phyloP scores from a whole-genome alignment of 495 filamentous ascomycete species.

The Hypoxylon trugodes region DNA sequence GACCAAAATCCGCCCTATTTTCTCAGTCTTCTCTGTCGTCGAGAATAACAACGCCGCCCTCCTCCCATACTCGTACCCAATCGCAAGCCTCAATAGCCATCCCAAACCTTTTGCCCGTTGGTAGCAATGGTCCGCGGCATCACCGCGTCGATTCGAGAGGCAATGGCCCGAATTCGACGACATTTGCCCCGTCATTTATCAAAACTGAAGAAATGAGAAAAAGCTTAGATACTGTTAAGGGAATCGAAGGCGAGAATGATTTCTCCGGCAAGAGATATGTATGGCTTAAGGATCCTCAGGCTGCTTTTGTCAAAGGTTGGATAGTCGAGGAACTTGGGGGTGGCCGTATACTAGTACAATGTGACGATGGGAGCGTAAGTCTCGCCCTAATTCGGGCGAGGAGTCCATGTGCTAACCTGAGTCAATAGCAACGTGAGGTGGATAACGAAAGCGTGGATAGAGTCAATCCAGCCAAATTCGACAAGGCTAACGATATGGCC shows the following conservation, averaged over 20 bases:
- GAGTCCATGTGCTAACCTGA: conserved; percentile 27
- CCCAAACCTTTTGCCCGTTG: conserved; percentile 42
- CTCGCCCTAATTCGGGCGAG: background rate
- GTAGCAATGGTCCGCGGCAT: conserved; percentile 49
- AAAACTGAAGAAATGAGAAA: conserved; percentile 78
- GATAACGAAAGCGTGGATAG: conserved; percentile 90
- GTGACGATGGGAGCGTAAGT: conserved; percentile 90
- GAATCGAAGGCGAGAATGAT: conserved; percentile 93
- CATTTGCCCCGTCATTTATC: conserved; percentile 96
- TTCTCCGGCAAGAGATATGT: conserved; percentile 99
- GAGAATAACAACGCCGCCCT: conserved; percentile 43
- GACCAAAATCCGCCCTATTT: conserved; percentile 79
- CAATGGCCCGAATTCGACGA: conserved; percentile 65
- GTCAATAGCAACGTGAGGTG: conserved; percentile 79
- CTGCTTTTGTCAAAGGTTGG: conserved; percentile 91
- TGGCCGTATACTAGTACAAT: conserved; percentile 80
- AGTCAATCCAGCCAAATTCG: conserved; percentile 99
- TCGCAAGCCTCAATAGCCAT: conserved; percentile 50
- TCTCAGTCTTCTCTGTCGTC: conserved; percentile 58
- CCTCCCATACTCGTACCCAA: conserved; percentile 51
- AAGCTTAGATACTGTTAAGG: conserved; percentile 71
- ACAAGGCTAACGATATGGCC: conserved; percentile 99
- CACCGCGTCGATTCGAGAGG: conserved; percentile 70
- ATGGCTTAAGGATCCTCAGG: conserved; percentile 87
- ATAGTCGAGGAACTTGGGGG: conserved; percentile 81